Conservation (phyloP, 129 eudicot species). For the Pittosporum tobira region DNA sequence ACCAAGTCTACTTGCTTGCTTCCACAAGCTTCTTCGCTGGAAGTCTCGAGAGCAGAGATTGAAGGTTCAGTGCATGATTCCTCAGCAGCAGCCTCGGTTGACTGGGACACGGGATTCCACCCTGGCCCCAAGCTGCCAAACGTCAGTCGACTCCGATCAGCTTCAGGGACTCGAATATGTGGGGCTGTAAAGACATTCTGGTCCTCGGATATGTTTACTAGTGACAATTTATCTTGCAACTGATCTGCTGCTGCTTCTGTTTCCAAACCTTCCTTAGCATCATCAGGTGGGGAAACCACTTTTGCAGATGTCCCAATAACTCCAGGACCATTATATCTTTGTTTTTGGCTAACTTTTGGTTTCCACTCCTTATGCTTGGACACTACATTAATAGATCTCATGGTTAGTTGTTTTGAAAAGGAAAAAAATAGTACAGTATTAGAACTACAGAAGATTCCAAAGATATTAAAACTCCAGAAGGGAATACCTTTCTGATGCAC, state of each 20-base stretch:
- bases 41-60: slow-evolving; percentile 39
- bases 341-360: slow-evolving; percentile 65
- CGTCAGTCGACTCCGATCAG: slow-evolving; percentile 57
- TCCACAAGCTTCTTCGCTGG: slow-evolving; percentile 38
- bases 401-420: slow-evolving; percentile 3
- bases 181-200: slow-evolving; percentile 85
- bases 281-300: slow-evolving; percentile 34
- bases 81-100: slow-evolving; percentile 30
- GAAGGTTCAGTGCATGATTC: slow-evolving; percentile 36
- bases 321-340: slow-evolving; percentile 42
- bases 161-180: slow-evolving; percentile 79
- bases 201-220: slow-evolving; percentile 32
- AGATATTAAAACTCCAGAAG: background rate
- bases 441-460: too few relatives aligned
- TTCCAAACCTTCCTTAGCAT: slow-evolving; percentile 33
- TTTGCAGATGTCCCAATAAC: slow-evolving; percentile 61
- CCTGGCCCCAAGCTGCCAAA: slow-evolving; percentile 78
- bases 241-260: slow-evolving; percentile 31
- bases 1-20: slow-evolving; percentile 36
- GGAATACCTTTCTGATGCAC: slow-evolving; percentile 72
- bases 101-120: slow-evolving; percentile 26
- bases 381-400: slow-evolving; percentile 30
- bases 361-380: slow-evolving; percentile 87
- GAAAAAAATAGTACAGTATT: background rate
- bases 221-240: slow-evolving; percentile 41